Base-by-base conservation (phyloP, 805 yeast species). In the Teunomyces barrocoloradensis region DNA sequence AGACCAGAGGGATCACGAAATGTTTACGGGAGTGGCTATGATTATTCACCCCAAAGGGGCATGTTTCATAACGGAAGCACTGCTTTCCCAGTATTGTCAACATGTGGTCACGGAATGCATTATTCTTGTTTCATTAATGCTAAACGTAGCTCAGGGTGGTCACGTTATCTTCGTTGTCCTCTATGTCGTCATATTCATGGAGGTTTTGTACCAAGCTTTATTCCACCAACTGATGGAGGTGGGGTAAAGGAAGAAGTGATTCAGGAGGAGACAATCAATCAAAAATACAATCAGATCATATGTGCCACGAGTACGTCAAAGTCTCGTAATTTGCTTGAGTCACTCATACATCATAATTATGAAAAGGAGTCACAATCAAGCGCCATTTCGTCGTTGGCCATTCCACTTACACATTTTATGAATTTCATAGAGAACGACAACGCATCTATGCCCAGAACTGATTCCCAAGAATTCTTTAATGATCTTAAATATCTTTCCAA, bases 71-170 rank as follows among this genome's bases (percentile, higher is more conserved):
- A 54, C 44, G 36, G 51, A 11, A 51, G 48, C 20, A 54, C 59
- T 39, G 41, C 57, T 48, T 13, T 52, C 12, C 46, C 47, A 34
- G 70, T 75, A 9, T 63, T 74, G 4, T 61, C 71, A 3, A 70
- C 77, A 11, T 80, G 85, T 66, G 75, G 79, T 2, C 85, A 80
- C 58, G 78, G 77, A 3, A 71, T 79, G 68, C 85, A 80, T 55
- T 67, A 61, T 48, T 52, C 58, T 29, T 80, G 85, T 54, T 77
- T 20, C 15, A n/a, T 37, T n/a, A 25, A 13, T 21, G 27, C 67
- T 50, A 52, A 56, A 10, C 57, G 64, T 37, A 61, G 67, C 17
- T 64, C 56, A 42, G 56, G 30, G 46, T 30, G 6, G 29, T 4
- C 18, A 35, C 34, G 41, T 20, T 55, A 66, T 34, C 69, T 66